Percentiles rank a stretch among this genome's conserved stretches.
phyloP scores from a whole-genome alignment of 305 asterid genomes.

The Fraxinus floribunda region DNA sequence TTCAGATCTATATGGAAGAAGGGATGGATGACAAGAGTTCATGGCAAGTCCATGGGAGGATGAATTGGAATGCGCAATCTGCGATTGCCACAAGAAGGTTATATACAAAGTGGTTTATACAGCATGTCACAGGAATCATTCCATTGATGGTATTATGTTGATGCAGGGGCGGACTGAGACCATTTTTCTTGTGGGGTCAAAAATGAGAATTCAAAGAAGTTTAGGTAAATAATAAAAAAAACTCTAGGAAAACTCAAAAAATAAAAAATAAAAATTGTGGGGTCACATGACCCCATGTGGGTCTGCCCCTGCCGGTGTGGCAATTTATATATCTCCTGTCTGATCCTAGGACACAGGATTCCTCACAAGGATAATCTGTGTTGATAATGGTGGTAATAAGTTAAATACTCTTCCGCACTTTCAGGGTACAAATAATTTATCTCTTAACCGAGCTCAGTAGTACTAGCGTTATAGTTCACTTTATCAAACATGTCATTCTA shows the following conservation, averaged over 20 bases:
- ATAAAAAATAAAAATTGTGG: too few relatives aligned
- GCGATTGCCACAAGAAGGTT: background rate
- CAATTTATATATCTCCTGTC: background rate
- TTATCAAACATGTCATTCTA: background rate
- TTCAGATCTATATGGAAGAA: background rate
- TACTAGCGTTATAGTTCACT: background rate
- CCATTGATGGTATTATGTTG: background rate
- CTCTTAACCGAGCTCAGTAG: background rate
- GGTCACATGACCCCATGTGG: too few relatives aligned
- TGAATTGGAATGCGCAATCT: background rate
- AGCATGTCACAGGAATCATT: background rate
- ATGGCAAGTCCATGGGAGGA: background rate
- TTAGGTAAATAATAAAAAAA: too few relatives aligned
- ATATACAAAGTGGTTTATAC: background rate
- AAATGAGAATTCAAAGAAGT: too few relatives aligned
- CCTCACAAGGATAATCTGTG: background rate
- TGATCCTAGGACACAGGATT: slow-evolving; percentile 5
- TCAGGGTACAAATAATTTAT: background rate
- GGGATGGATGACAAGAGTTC: background rate
- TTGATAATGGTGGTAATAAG: background rate
- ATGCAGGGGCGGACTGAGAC: too few relatives aligned
- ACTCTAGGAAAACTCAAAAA: too few relatives aligned
- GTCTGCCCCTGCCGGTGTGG: background rate
- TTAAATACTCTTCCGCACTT: background rate
- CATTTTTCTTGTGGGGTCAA: too few relatives aligned